These are phyloP conservation scores for Iberis amara DNA, from an alignment of 441 rosid species.

Conservation along the genomic window DNA sequence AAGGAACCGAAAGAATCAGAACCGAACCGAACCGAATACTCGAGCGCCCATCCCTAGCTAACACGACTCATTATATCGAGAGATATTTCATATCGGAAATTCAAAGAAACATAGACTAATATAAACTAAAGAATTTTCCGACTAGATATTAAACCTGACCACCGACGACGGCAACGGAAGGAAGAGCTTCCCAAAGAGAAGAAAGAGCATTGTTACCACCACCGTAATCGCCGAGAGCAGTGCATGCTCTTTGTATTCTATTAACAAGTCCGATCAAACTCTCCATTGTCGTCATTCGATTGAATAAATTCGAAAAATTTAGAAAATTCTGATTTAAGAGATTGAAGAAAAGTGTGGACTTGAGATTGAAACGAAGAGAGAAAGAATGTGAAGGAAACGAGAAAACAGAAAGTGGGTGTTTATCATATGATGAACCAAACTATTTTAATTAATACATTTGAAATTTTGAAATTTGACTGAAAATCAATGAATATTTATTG, in stretches of 20 bases:
- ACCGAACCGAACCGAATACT: no score
- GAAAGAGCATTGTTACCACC: constrained; percentile 58
- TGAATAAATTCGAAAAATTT: background rate
- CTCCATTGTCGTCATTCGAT: constrained; percentile 65
- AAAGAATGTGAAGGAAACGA: background rate
- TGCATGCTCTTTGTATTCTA: constrained; percentile 78
- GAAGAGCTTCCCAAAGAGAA: constrained; percentile 93
- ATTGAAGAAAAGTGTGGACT: background rate
- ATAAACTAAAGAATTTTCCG: no score
- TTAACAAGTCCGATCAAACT: constrained; percentile 84
- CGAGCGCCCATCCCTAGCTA: no score
- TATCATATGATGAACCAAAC: constrained; percentile 27
- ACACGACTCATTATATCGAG: no score
- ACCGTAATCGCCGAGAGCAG: constrained; percentile 77
- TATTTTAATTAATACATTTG: background rate
- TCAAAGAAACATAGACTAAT: no score
- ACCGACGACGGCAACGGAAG: constrained; percentile 89
- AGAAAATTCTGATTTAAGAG: background rate
- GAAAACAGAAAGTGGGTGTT: constrained; percentile 26
- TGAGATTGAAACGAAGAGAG: no score
- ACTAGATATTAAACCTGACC: constrained; percentile 58
- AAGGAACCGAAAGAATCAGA: no score
- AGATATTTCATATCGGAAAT: no score
- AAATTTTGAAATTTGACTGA: background rate
- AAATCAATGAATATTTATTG: constrained; percentile 2